Evolutionary conservation across 345 rosid genomes (phyloP), one percentile per base, ranked within the genome.

Genomic region (Citrus reticulata): DNA sequence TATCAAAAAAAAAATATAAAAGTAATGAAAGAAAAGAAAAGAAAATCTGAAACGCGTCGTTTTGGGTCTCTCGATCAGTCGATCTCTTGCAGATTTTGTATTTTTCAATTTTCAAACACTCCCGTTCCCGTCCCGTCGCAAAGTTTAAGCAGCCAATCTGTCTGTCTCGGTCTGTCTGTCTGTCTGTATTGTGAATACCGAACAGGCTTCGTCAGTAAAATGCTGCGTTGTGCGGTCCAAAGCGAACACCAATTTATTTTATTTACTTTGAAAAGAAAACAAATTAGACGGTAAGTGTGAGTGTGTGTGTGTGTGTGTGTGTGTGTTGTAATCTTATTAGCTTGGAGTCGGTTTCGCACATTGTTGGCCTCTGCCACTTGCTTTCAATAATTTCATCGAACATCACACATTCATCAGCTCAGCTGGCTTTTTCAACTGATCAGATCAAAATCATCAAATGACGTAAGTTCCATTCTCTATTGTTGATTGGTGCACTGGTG

Each of bases 191-290:
- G 51, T 42, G 51, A 42, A 10, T 42, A 42, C 0, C 3, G 51
- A 11, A 42, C 3, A 11, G 14, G 51, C 16, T 42, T 2, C 16
- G 51, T 46, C 32, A 9, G 72, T 30, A 4, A 19, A 1, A 34
- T 22, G 67, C 4, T 77, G 87, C 64, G 83, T 30, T 79, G 83
- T 81, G 85, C 86, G 86, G 85, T 67, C 62, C 63, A 68, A 2
- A 35, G 40, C 40, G 57, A 64, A 32, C 74, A 5, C 51, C 17
- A 13, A 54, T 58, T 63, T 76, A 77, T 76, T 60, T 67, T 46
- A 46, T 11, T 46, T 46, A 3, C 1, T 46, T 11, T 1, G 0
- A 70, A 8, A 72, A 67, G 39, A 65, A 54, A 78, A 72, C 80
- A 82, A 82, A 24, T 51, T 71, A 46, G 71, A 40, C 82, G 2